Evolutionary conservation across 495 filamentous ascomycete species (phyloP).

Genomic region (Hypoxylon subgilvum): DNA sequence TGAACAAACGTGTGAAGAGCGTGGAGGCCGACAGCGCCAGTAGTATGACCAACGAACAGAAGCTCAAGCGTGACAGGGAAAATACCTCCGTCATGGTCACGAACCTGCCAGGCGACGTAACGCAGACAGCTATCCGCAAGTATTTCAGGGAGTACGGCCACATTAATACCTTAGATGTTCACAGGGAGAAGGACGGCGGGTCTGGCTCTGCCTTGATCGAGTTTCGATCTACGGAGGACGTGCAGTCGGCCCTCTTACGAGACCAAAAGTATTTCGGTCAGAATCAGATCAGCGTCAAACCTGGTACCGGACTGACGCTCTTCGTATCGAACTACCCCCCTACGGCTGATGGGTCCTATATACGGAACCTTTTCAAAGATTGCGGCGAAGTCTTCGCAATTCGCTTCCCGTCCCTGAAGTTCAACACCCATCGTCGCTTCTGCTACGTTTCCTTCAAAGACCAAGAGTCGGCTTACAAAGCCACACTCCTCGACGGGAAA

Average conservation of each 20-base stretch:
- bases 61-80: conserved; percentile 81
- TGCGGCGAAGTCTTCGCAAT: conserved; percentile 84
- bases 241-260: conserved; percentile 76
- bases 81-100: conserved; percentile 82
- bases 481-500: conserved; percentile 73
- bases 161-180: conserved; percentile 74
- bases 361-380: conserved; percentile 74
- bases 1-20: conserved; percentile 65
- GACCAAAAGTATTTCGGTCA: conserved; percentile 77
- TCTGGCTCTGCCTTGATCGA: conserved; percentile 81
- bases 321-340: conserved; percentile 93
- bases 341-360: conserved; percentile 78
- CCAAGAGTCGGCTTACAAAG: conserved; percentile 65
- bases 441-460: conserved; percentile 89
- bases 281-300: conserved; percentile 70
- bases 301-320: conserved; percentile 76
- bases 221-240: conserved; percentile 80
- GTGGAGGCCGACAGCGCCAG: conserved; percentile 49
- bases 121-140: conserved; percentile 74
- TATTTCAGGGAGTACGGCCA: conserved; percentile 90
- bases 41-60: conserved; percentile 44
- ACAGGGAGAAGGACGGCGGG: conserved; percentile 60
- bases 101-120: conserved; percentile 71
- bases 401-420: conserved; percentile 89
- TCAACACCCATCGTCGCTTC: conserved; percentile 84